Base-by-base conservation (phyloP, 495 filamentous ascomycete species). In the Pyronema domesticum region DNA sequence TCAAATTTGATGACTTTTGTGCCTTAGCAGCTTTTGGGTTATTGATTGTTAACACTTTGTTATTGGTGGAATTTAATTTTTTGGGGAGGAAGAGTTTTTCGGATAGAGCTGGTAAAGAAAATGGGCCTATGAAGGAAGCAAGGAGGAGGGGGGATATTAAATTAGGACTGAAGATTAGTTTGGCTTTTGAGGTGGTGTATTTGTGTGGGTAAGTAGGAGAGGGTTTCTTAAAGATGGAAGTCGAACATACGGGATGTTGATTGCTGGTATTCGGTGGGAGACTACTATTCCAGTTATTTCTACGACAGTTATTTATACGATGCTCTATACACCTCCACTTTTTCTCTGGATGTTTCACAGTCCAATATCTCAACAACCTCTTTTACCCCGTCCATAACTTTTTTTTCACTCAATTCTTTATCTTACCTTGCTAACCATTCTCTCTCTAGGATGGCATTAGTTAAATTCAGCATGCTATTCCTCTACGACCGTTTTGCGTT, bases 391-490 rank as follows among this genome's bases (percentile, higher is more conserved):
- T n/a, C n/a, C n/a, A n/a, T n/a, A n/a, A n/a, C n/a, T n/a, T n/a
- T n/a, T n/a, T n/a, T n/a, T n/a, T n/a, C n/a, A n/a, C n/a, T n/a
- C n/a, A n/a, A n/a, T n/a, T n/a, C n/a, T n/a, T n/a, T n/a, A n/a
- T n/a, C n/a, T n/a, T n/a, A n/a, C n/a, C n/a, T n/a, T n/a, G n/a
- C n/a, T n/a, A n/a, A n/a, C n/a, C n/a, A n/a, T n/a, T 54, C 0
- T 18, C 43, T 8, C 9, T 11, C 11, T 10, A 65, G 62, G 33
- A 65, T 65, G 9, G 65, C 51, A 48, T 39, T 65, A 18, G 62
- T 65, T 33, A 65, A 65, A 39, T 61, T 65, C 14, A 51, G 62
- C 58, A 65, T 65, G 62, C 33, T 65, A 23, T 65, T 65, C 50
- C 57, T 65, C 44, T 65, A 65, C 11, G 51, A 40, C 34, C 62